phyloP scores from a whole-genome alignment of 31 red algal genomes.

The Asparagopsis taxiformis region DNA sequence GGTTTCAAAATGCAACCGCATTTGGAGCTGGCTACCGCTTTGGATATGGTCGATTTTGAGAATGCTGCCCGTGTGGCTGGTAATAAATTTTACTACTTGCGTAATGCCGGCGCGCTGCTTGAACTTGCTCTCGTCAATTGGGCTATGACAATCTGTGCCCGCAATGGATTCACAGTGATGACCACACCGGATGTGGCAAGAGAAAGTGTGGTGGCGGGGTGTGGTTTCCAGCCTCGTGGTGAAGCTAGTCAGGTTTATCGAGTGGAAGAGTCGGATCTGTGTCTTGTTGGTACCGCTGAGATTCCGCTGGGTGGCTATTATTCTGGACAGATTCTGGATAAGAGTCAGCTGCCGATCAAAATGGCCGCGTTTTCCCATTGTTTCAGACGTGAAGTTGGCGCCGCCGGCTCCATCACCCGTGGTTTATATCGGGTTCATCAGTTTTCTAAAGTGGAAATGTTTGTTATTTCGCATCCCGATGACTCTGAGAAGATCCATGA shows the following conservation, averaged over 20 bases:
- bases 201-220: conserved; percentile 70
- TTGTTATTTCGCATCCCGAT: conserved; percentile 75
- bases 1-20: conserved; percentile 61
- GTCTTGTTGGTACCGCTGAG: conserved; percentile 92
- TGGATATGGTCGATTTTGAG: conserved; percentile 96
- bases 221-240: conserved; percentile 84
- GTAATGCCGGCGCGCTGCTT: conserved; percentile 85
- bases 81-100: conserved; percentile 83
- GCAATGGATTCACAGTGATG: conserved; percentile 80
- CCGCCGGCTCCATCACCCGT: conserved; percentile 77
- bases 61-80: conserved; percentile 84
- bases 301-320: conserved; percentile 87
- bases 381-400: conserved; percentile 94
- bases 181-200: conserved; percentile 84
- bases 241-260: conserved; percentile 85
- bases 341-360: conserved; percentile 80
- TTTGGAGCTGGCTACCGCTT: conserved; percentile 59
- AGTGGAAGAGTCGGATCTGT: conserved; percentile 82
- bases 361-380: conserved; percentile 92
- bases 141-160: conserved; percentile 55
- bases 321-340: conserved; percentile 73
- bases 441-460: conserved; percentile 98
- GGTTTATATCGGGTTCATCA: conserved; percentile 97
- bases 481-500: conserved; percentile 76
- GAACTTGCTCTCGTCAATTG: conserved; percentile 94